A percentile compares a stretch with the other conserved stretches of the same genome.
Conservation (phyloP, 2,329 filamentous ascomycete species). For the Exophiala lecanii-corni region DNA sequence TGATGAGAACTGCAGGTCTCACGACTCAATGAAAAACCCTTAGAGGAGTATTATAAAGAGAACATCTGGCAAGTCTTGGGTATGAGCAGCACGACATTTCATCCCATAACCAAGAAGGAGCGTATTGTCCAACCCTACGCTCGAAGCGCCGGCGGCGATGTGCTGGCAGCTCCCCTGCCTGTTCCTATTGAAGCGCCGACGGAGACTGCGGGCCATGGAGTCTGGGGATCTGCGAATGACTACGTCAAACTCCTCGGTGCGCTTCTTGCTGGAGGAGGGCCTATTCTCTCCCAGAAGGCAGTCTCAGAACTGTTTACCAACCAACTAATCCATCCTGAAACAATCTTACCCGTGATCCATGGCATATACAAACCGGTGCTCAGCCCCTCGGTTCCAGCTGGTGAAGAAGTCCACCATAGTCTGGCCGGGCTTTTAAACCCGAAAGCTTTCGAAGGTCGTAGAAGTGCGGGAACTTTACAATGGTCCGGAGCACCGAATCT, state of each 20-base stretch:
- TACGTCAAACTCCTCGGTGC: conserved; percentile 32
- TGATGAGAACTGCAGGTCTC: conserved; percentile 33
- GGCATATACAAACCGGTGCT: background rate
- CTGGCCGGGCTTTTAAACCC: too few relatives aligned
- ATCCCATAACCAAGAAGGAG: too few relatives aligned
- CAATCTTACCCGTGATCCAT: background rate
- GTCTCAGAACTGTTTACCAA: conserved; percentile 22
- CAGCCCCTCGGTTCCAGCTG: too few relatives aligned
- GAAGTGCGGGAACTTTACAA: background rate
- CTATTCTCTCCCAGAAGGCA: conserved; percentile 27
- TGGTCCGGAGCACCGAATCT: background rate
- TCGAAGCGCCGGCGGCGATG: conserved; percentile 34
- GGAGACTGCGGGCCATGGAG: conserved; percentile 44
- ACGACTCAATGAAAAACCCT: conserved; percentile 31
- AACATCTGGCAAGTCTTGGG: conserved; percentile 45
- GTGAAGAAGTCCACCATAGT: too few relatives aligned
- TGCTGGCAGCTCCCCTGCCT: conserved; percentile 38
- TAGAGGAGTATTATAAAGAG: conserved; percentile 43
- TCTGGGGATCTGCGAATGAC: conserved; percentile 33
- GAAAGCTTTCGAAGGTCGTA: background rate
- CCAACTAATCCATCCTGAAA: conserved; percentile 7
- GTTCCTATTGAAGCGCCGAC: conserved; percentile 25
- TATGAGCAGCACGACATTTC: conserved; percentile 31
- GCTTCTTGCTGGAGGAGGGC: conserved; percentile 31
- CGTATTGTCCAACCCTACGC: conserved; percentile 1